A percentile compares a stretch with the other conserved stretches of the same genome.
These are phyloP conservation scores for Xylariaceae sp. DNA, from an alignment of 2,329 filamentous ascomycete genomes.

Conservation along the genomic window DNA sequence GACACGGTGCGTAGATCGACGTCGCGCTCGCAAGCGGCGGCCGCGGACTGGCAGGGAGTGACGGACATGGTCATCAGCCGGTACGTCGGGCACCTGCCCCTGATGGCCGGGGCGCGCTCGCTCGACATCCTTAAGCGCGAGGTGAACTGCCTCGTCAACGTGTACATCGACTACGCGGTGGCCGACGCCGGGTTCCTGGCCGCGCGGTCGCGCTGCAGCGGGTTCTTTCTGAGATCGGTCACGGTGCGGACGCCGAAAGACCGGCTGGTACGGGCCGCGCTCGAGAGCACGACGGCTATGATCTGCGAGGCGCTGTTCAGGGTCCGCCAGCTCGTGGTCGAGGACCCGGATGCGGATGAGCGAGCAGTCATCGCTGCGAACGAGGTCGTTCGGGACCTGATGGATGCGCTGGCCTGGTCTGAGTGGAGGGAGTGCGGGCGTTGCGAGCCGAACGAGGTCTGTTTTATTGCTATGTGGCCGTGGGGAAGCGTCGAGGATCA, in stretches of 20 bases:
- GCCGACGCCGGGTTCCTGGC: conserved; percentile 32
- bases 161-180: conserved; percentile 47
- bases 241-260: conserved; percentile 45
- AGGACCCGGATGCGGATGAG: conserved; percentile 16
- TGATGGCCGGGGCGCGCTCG: conserved; percentile 40
- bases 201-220: conserved; percentile 50
- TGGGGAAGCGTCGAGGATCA: conserved; percentile 38
- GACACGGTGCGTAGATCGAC: conserved; percentile 39
- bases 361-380: conserved; percentile 1
- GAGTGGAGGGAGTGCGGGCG: conserved; percentile 40
- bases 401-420: conserved; percentile 38
- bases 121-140: conserved; percentile 39
- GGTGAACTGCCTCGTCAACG: conserved; percentile 44
- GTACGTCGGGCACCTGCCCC: conserved; percentile 58
- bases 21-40: conserved; percentile 31
- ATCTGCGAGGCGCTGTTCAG: conserved; percentile 35
- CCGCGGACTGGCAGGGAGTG: conserved; percentile 67
- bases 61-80: conserved; percentile 67
- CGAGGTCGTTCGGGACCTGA: conserved; percentile 27
- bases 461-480: conserved; percentile 45
- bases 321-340: conserved; percentile 31
- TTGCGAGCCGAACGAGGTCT: conserved; percentile 40
- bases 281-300: conserved; percentile 31
- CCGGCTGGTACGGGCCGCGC: conserved; percentile 46
- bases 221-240: conserved; percentile 46